Percentiles rank a stretch among this genome's conserved stretches.
Conservation (phyloP, 1,284 basidiomycete genomes). For the Chalciporus sp. region DNA sequence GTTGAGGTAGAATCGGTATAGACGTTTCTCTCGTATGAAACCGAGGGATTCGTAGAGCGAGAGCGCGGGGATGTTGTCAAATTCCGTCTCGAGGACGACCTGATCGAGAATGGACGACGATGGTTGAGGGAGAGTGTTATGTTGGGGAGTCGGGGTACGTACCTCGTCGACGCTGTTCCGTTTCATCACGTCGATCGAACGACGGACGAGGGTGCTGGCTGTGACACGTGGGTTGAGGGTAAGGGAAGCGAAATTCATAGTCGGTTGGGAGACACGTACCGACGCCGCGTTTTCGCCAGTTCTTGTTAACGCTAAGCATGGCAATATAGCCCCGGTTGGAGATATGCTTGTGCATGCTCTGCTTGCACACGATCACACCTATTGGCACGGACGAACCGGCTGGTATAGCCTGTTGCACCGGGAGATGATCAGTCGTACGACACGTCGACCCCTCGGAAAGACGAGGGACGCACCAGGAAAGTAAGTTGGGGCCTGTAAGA, state of each 20-base stretch:
- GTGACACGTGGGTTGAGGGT: neutral
- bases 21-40: slow-evolving; percentile 93
- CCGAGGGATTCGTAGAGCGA: slow-evolving; percentile 90
- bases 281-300: slow-evolving; percentile 86
- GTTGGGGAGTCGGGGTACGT: slow-evolving; percentile 10
- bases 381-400: slow-evolving; percentile 63
- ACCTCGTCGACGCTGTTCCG: slow-evolving; percentile 83
- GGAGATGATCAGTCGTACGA: slow-evolving; percentile 2
- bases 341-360: slow-evolving; percentile 79
- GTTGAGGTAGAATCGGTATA: slow-evolving; percentile 96
- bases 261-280: slow-evolving; percentile 52
- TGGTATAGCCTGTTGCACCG: slow-evolving; percentile 37
- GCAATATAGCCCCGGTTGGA: slow-evolving; percentile 94
- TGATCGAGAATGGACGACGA: slow-evolving; percentile 32
- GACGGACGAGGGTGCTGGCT: slow-evolving; percentile 41
- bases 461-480: slow-evolving; percentile 70
- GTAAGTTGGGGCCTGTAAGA: slow-evolving; percentile 85
- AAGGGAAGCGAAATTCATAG: neutral
- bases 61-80: slow-evolving; percentile 87
- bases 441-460: slow-evolving; percentile 1
- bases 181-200: slow-evolving; percentile 83
- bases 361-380: slow-evolving; percentile 95
- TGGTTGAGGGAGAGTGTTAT: neutral
- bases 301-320: slow-evolving; percentile 89
- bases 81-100: slow-evolving; percentile 97